phyloP scores from a whole-genome alignment of 768 basidiomycete genomes.

The Tulasnella sp. region DNA sequence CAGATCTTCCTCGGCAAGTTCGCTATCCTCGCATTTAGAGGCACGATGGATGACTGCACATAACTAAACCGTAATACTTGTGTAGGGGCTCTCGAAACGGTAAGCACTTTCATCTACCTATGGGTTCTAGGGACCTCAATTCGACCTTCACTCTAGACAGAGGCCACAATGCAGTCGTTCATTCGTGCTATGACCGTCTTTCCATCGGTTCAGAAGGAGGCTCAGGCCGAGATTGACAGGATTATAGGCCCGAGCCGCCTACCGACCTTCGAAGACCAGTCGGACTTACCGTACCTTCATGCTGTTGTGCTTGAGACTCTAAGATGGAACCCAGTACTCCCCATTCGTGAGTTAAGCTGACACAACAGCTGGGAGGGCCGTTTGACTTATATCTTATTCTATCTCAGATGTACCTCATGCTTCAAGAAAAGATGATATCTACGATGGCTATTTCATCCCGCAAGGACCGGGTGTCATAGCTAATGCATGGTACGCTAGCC shows the following conservation, averaged over 20 bases:
- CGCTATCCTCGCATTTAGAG: too few species aligned
- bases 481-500: not conserved
- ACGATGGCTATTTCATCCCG: slow-evolving; percentile 11
- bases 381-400: not conserved
- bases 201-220: slow-evolving; percentile 36
- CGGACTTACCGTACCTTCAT: slow-evolving; percentile 31
- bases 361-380: not conserved
- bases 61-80: too few species aligned
- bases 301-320: slow-evolving; percentile 32
- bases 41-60: too few species aligned
- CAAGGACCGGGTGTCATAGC: not conserved
- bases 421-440: not conserved
- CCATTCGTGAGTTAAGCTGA: not conserved
- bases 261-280: slow-evolving; percentile 33
- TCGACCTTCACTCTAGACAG: slow-evolving; percentile 21
- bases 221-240: slow-evolving; percentile 42
- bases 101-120: not conserved
- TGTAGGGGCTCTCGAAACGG: not conserved
- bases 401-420: not conserved
- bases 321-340: slow-evolving; percentile 29
- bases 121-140: too few species aligned
- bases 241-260: slow-evolving; percentile 37
- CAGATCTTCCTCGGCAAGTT: not conserved
- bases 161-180: slow-evolving; percentile 29
- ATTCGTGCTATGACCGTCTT: slow-evolving; percentile 35